Evolutionary conservation across 78 protist species (phyloP), one percentile per base, ranked within the genome.

Genomic region (Speleostelium caveatum): DNA sequence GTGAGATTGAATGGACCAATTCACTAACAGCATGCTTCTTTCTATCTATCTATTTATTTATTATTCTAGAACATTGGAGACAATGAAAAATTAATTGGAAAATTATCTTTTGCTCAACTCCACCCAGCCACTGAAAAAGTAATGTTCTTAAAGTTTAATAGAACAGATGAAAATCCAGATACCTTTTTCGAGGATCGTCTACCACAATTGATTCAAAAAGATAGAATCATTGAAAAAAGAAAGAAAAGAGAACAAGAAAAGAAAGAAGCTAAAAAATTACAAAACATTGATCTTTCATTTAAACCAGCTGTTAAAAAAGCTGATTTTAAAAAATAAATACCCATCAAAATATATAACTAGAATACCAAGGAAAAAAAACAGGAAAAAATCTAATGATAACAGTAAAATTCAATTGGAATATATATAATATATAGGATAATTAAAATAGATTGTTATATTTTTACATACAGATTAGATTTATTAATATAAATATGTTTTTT

Each of bases 211-310:
- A 0, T 21, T 22, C n/a, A 24, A 21, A 39, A 66, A 38, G 36
- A 28, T 24, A 24, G 2, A 2, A 72, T 45, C 28, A 7, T 22
- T 22, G 69, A 41, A 8, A 5, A 49, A 35, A 49, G 17, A 24
- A 24, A 75, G 3, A 69, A 69, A 63, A 16, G 30, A 4, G 55
- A 62, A 59, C 45, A 61, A 32, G 33, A 28, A 17, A 83, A 53
- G 63, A 66, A 38, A 42, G 55, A 28, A 3, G 30, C 19, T 21
- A 19, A 19, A 56, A 71, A 66, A 0, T 32, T 83, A 3, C 53
- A 49, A 45, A 69, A 68, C 28, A 83, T 83, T 24, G 91, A 83
- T 69, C 60, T 83, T 8, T 53, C 91, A 8, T 83, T 83, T 60
- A 83, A 83, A 42, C 91, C 91, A 33, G 77, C 42, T 5, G 17